phyloP scores from a whole-genome alignment of 2,329 filamentous ascomycete species.

The Curvularia spicifera region DNA sequence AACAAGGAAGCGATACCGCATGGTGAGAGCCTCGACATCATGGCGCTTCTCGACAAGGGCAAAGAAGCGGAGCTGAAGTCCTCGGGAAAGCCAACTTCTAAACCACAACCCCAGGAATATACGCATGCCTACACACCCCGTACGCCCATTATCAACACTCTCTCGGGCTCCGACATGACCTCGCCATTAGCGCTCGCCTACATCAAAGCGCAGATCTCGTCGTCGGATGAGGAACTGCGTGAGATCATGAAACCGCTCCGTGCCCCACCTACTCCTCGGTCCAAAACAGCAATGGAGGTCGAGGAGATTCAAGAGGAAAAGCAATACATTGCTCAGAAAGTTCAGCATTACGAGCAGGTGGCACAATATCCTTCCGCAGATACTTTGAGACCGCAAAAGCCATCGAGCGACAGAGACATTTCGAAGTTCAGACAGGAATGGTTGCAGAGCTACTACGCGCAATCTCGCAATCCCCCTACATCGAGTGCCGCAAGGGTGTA shows the following conservation, averaged over 20 bases:
- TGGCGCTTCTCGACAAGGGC: conserved; percentile 76
- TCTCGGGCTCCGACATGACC: conserved; percentile 56
- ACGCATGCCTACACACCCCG: conserved; percentile 75
- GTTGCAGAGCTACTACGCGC: not conserved
- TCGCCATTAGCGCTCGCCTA: conserved; percentile 60
- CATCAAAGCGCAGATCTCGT: conserved; percentile 83
- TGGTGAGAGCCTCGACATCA: conserved; percentile 87
- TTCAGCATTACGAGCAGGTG: not conserved
- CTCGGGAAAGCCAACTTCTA: conserved; percentile 64
- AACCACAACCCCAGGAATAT: conserved; percentile 57
- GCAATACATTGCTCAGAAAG: not conserved
- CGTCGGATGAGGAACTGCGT: conserved; percentile 73
- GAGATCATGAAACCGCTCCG: conserved; percentile 67
- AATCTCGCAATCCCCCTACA: not conserved
- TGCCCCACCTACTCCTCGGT: conserved; percentile 7
- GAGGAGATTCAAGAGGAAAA: not conserved
- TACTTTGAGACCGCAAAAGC: not conserved
- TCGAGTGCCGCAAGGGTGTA: not conserved
- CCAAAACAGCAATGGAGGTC: not conserved
- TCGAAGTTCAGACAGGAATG: not conserved
- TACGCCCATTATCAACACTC: conserved; percentile 76
- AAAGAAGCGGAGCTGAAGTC: conserved; percentile 72
- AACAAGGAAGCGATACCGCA: conserved; percentile 78
- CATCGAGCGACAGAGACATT: not conserved
- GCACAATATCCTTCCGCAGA: not conserved